phyloP scores from a whole-genome alignment of 768 basidiomycete genomes.

The Boletales sp. region DNA sequence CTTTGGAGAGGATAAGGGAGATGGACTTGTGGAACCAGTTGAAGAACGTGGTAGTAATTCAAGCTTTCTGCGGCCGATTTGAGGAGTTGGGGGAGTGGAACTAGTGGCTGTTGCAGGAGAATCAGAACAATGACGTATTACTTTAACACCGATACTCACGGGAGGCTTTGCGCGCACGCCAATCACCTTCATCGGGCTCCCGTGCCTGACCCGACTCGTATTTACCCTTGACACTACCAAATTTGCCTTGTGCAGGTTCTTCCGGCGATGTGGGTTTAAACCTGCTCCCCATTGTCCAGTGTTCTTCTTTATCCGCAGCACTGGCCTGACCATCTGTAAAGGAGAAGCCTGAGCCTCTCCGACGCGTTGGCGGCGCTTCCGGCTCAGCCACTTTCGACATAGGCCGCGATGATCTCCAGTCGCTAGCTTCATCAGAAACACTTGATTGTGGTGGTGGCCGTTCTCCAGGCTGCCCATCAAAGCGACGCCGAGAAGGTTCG shows the following conservation, averaged over 20 bases:
- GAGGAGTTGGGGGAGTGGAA: constrained; percentile 81
- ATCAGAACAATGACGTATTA: constrained; percentile 11
- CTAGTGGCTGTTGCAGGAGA: constrained; percentile 45
- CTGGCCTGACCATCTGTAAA: constrained; percentile 41
- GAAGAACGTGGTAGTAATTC: constrained; percentile 82
- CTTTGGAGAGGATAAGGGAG: constrained; percentile 79
- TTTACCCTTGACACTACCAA: constrained; percentile 46
- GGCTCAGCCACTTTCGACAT: constrained; percentile 40
- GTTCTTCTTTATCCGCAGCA: constrained; percentile 74
- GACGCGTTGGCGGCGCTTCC: constrained; percentile 45
- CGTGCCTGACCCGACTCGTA: constrained; percentile 54
- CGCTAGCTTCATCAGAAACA: constrained; percentile 56
- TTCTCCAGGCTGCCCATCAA: constrained; percentile 50
- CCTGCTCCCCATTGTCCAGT: constrained; percentile 71
- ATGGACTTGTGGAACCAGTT: constrained; percentile 60
- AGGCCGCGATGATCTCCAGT: constrained; percentile 68
- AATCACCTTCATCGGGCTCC: constrained; percentile 65
- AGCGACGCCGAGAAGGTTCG: constrained; percentile 62
- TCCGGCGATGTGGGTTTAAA: constrained; percentile 55
- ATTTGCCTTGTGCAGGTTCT: constrained; percentile 37
- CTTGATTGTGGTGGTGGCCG: constrained; percentile 43
- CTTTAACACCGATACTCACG: constrained; percentile 48
- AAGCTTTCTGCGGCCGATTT: constrained; percentile 73
- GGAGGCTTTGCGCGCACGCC: constrained; percentile 61
- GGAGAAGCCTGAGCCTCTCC: constrained; percentile 57